Percentiles rank a stretch among this genome's conserved stretches.
Conservation (phyloP, 495 filamentous ascomycete genomes). For the Aspergillus heteromorphus region DNA sequence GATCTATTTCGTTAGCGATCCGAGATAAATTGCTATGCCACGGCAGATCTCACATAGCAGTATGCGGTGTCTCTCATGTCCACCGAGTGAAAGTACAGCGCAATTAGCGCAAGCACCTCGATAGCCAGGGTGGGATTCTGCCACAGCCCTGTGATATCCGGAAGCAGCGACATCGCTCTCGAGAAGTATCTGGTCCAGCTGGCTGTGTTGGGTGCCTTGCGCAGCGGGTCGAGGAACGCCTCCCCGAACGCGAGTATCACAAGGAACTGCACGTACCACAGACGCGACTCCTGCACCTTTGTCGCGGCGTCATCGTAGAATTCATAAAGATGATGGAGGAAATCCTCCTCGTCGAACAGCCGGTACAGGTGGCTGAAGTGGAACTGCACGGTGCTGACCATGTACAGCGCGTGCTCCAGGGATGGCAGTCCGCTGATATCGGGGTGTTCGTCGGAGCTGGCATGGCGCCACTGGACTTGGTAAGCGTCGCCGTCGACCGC, state of each 20-base stretch:
- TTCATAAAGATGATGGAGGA: conserved; percentile 23
- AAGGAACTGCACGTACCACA: conserved; percentile 32
- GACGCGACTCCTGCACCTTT: conserved; percentile 18
- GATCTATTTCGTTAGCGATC: conserved; percentile 17
- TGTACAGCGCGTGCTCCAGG: conserved; percentile 24
- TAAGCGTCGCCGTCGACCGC: conserved; percentile 28
- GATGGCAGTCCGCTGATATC: conserved; percentile 26
- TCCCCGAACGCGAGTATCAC: conserved; percentile 31
- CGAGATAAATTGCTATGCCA: too few relatives aligned
- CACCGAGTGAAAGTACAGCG: conserved; percentile 29
- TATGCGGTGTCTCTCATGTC: conserved; percentile 29
- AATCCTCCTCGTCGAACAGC: conserved; percentile 27
- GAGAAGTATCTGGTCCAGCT: conserved; percentile 23
- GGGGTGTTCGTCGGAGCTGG: conserved; percentile 16
- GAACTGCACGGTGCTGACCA: conserved; percentile 29
- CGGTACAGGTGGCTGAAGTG: conserved; percentile 26
- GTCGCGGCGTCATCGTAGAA: conserved; percentile 18
- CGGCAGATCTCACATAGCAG: conserved; percentile 28
- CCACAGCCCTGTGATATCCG: conserved; percentile 26
- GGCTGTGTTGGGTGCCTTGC: conserved; percentile 12
- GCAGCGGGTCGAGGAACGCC: conserved; percentile 22
- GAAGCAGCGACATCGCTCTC: conserved; percentile 29
- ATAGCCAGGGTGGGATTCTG: conserved; percentile 25
- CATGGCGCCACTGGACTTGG: conserved; percentile 26
- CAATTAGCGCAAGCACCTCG: conserved; percentile 24